These are phyloP conservation scores for Favolaschia claudopus DNA, from an alignment of 768 basidiomycete species.

Conservation along the genomic window DNA sequence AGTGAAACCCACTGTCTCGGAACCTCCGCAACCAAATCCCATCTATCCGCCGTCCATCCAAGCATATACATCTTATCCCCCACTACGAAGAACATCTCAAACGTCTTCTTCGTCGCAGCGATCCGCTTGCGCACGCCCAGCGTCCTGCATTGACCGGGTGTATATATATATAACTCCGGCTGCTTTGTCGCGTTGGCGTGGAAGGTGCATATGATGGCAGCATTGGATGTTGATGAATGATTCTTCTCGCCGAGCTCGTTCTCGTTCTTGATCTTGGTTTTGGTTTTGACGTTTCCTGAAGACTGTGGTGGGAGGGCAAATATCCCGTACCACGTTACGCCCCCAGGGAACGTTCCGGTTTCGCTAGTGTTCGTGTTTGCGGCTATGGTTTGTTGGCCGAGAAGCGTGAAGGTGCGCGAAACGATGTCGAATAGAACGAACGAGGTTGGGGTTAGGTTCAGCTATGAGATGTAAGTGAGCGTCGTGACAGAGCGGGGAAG, in stretches of 20 bases:
- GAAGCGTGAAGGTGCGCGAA: not conserved
- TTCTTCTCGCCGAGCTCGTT: too few species aligned
- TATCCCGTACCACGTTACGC: not conserved
- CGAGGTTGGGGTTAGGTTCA: not conserved
- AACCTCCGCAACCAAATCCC: not conserved
- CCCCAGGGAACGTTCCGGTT: not conserved
- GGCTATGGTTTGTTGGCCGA: too few species aligned
- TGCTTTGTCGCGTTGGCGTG: not conserved
- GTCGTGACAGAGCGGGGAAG: too few species aligned
- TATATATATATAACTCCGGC: conserved; percentile 12
- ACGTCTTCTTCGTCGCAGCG: not conserved
- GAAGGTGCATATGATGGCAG: conserved; percentile 7
- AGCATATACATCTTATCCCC: not conserved
- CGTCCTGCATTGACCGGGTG: not conserved
- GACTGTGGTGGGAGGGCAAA: not conserved
- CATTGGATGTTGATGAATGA: conserved; percentile 2
- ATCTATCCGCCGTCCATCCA: not conserved
- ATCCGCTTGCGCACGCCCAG: conserved; percentile 2
- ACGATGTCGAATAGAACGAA: conserved; percentile 12
- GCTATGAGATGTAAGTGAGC: not conserved
- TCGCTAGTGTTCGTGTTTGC: not conserved
- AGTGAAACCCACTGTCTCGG: not conserved
- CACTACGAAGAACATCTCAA: conserved; percentile 2
- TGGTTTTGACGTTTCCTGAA: not conserved
- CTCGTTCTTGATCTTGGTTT: too few species aligned